These are phyloP conservation scores for Stropharia rugosoannulata DNA, from an alignment of 768 basidiomycete genomes.

Conservation along the genomic window DNA sequence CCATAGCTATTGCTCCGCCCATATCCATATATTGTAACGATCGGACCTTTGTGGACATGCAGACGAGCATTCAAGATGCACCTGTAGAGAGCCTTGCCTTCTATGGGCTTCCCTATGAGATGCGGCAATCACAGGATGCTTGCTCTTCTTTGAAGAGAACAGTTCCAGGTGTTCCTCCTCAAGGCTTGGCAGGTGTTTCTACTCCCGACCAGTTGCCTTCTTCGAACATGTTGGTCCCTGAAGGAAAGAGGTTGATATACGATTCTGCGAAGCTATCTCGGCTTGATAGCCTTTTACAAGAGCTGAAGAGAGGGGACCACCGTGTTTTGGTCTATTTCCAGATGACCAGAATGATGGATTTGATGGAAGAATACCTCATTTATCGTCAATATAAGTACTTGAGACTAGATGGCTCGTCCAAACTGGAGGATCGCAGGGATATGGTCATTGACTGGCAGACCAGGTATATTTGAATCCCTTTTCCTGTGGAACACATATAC, in stretches of 20 bases:
- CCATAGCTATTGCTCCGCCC: slow-evolving; percentile 83
- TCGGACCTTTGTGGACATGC: slow-evolving; percentile 76
- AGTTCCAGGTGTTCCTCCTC: slow-evolving; percentile 59
- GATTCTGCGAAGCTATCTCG: slow-evolving; percentile 96
- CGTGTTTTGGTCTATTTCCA: slow-evolving; percentile 97
- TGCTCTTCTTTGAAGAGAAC: slow-evolving; percentile 44
- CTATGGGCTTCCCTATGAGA: slow-evolving; percentile 77
- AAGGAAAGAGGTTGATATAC: slow-evolving; percentile 91
- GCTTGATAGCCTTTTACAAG: slow-evolving; percentile 84
- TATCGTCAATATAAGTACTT: slow-evolving; percentile 96
- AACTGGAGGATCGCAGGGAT: slow-evolving; percentile 93
- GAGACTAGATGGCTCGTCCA: slow-evolving; percentile 89
- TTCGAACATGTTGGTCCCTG: slow-evolving; percentile 89
- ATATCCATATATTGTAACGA: slow-evolving; percentile 72
- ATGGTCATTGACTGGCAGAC: slow-evolving; percentile 99
- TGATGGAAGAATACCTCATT: slow-evolving; percentile 98
- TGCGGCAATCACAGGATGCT: slow-evolving; percentile 57
- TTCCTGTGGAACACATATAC: background rate
- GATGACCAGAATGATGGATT: slow-evolving; percentile 99
- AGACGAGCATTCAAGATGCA: slow-evolving; percentile 58
- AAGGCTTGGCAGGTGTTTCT: slow-evolving; percentile 69
- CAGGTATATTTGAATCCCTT: slow-evolving; percentile 48
- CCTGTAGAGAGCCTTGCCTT: slow-evolving; percentile 75
- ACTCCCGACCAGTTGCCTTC: slow-evolving; percentile 72
- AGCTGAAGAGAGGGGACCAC: slow-evolving; percentile 91